Evolutionary conservation across 1,284 basidiomycete species (phyloP).

Genomic region (Ganoderma sinense): DNA sequence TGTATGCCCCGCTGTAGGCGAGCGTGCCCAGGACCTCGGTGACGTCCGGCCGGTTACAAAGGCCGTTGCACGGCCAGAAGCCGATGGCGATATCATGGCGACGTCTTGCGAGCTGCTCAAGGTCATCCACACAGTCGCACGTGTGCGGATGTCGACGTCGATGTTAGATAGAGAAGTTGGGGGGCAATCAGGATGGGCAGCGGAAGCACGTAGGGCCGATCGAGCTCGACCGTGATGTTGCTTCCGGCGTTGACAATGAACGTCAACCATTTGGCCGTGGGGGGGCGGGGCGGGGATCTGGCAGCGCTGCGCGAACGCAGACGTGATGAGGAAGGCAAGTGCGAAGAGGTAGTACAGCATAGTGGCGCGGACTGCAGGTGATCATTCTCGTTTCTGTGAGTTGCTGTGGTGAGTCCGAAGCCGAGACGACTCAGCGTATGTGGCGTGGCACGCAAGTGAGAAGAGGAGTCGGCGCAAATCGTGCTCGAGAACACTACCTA

Average conservation of each 20-base stretch:
- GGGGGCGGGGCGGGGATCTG: slow-evolving; percentile 47
- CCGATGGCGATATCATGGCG: slow-evolving; percentile 52
- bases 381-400: too few relatives aligned
- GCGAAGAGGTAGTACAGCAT: slow-evolving; percentile 3
- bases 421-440: not conserved
- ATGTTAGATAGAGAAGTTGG: too few relatives aligned
- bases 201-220: slow-evolving; percentile 46
- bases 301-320: slow-evolving; percentile 49
- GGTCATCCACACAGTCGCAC: slow-evolving; percentile 40
- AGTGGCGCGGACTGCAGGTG: not conserved
- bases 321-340: slow-evolving; percentile 28
- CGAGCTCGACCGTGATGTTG: slow-evolving; percentile 50
- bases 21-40: slow-evolving; percentile 47
- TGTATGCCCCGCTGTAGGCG: slow-evolving; percentile 54
- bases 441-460: too few relatives aligned
- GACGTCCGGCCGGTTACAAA: slow-evolving; percentile 40
- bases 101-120: slow-evolving; percentile 50
- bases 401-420: not conserved
- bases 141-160: too few relatives aligned
- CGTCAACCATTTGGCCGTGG: slow-evolving; percentile 40
- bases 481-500: too few relatives aligned
- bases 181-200: not conserved
- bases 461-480: too few relatives aligned
- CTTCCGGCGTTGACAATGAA: slow-evolving; percentile 47
- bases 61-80: slow-evolving; percentile 43